Evolutionary conservation across 1,284 basidiomycete species (phyloP).

Genomic region (Golubevia pallescens): DNA sequence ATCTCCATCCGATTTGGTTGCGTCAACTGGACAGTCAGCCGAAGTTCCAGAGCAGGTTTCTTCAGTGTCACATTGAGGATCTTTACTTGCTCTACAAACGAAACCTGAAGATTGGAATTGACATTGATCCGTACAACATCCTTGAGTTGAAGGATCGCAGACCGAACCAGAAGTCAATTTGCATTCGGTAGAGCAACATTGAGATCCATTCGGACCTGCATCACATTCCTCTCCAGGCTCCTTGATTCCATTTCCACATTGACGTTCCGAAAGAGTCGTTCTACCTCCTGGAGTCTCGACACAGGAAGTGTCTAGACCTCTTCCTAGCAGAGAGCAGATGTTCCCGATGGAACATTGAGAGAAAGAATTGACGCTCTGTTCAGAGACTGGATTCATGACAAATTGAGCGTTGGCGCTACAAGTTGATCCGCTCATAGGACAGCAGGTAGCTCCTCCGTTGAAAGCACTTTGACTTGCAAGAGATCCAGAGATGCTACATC

Average conservation of each 20-base stretch:
- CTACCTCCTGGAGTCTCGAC: neutral
- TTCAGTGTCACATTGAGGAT: constrained; percentile 44
- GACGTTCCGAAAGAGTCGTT: constrained; percentile 40
- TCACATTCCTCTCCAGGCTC: constrained; percentile 61
- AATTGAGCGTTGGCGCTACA: constrained; percentile 41
- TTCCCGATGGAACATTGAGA: constrained; percentile 52
- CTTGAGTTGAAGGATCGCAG: constrained; percentile 47
- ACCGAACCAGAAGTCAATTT: constrained; percentile 33
- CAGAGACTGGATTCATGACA: constrained; percentile 33
- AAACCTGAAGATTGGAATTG: constrained; percentile 34
- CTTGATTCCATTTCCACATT: constrained; percentile 57
- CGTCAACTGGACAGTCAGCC: constrained; percentile 45
- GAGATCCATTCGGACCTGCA: constrained; percentile 46
- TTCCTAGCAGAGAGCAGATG: constrained; percentile 41
- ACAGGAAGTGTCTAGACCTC: constrained; percentile 1
- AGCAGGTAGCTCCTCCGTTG: constrained; percentile 40
- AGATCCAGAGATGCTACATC: constrained; percentile 33
- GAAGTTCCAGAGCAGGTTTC: constrained; percentile 48
- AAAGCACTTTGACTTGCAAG: constrained; percentile 21
- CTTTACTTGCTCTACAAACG: constrained; percentile 44
- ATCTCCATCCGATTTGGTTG: constrained; percentile 33
- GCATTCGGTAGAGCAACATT: constrained; percentile 48
- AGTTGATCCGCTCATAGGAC: constrained; percentile 30
- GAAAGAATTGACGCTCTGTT: constrained; percentile 7
- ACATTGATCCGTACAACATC: constrained; percentile 48